Conservation (phyloP, 1,284 basidiomycete species). For the Pyrrhoderma lamaoense region DNA sequence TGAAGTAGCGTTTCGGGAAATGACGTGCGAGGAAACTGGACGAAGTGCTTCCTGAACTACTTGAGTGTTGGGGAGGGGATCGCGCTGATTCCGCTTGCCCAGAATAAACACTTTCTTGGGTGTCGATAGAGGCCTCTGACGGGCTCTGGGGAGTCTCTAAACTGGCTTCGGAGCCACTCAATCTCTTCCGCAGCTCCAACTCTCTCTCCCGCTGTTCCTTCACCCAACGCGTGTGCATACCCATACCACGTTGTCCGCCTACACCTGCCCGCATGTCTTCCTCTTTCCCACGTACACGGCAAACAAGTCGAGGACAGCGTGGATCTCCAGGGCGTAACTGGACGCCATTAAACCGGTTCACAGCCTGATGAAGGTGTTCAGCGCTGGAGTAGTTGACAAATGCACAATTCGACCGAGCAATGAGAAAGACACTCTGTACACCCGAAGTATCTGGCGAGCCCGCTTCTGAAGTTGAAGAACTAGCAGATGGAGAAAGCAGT, state of each 20-base stretch:
- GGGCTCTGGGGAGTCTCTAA: slow-evolving; percentile 6
- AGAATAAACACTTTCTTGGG: slow-evolving; percentile 20
- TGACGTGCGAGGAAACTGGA: slow-evolving; percentile 66
- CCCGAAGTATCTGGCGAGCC: slow-evolving; percentile 36
- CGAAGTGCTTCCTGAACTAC: slow-evolving; percentile 62
- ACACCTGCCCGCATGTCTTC: slow-evolving; percentile 89
- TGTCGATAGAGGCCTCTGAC: not conserved
- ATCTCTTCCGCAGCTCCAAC: slow-evolving; percentile 13
- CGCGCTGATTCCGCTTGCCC: slow-evolving; percentile 8
- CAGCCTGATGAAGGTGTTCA: slow-evolving; percentile 58
- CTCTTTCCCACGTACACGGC: slow-evolving; percentile 75
- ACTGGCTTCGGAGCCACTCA: not conserved
- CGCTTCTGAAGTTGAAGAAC: slow-evolving; percentile 16
- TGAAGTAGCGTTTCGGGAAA: slow-evolving; percentile 88
- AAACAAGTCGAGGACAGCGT: slow-evolving; percentile 75
- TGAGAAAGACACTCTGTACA: slow-evolving; percentile 86
- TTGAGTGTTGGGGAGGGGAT: slow-evolving; percentile 36
- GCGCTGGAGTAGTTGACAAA: slow-evolving; percentile 84
- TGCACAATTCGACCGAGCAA: slow-evolving; percentile 86
- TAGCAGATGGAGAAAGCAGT: slow-evolving; percentile 8
- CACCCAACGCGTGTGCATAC: slow-evolving; percentile 77
- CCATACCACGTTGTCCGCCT: slow-evolving; percentile 82
- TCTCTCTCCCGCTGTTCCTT: slow-evolving; percentile 46
- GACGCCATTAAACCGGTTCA: slow-evolving; percentile 65
- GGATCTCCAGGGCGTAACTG: slow-evolving; percentile 61